Base-by-base conservation (phyloP, 2,329 filamentous ascomycete species). In the Diaporthe ampelina region DNA sequence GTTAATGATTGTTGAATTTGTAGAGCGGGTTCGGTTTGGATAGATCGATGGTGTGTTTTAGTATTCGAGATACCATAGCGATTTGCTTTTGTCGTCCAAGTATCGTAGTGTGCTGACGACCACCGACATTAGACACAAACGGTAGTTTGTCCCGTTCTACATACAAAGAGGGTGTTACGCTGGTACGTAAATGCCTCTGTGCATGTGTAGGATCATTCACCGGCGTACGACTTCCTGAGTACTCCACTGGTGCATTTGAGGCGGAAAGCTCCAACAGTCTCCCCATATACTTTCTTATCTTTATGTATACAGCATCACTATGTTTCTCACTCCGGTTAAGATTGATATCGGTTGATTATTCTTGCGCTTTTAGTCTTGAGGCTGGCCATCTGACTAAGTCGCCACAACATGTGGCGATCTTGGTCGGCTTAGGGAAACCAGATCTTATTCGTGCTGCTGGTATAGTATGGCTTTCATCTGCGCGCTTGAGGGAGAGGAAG, bases 61-160 rank as follows among this genome's bases (percentile, higher is more conserved):
- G 21, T 50, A 24, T 21, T 71, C 52, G 68, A 71, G 68, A 71
- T 71, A 71, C 68, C 68, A 71, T 59, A 59, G 68, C 21, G 68
- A 71, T 58, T 71, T 37, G 19, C 4, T 58, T 35, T 15, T 50
- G 4, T 37, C 24, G 3, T 9, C 50, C 17, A 1, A 19, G 48
- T 26, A 17, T 35, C 24, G 24, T 58, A 5, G 43, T 6, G 43
- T 57, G 35, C 37, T 63, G 37, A 21, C 5, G 29, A 26, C 11
- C 54, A 37, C 10, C 11, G n/a, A 10, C 48, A 24, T n/a, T n/a
- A n/a, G 43, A 37, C 8, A 52, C 24, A 8, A 9, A 13, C 8
- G 40, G 10, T 32, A 6, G 13, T 52, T 21, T 52, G 15, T 24
- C 19, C 19, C 3, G 21, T 19, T 24, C 29, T 35, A 45, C n/a